phyloP scores from a whole-genome alignment of 148 eudicot genomes.

The Heliamphora exappendiculata region DNA sequence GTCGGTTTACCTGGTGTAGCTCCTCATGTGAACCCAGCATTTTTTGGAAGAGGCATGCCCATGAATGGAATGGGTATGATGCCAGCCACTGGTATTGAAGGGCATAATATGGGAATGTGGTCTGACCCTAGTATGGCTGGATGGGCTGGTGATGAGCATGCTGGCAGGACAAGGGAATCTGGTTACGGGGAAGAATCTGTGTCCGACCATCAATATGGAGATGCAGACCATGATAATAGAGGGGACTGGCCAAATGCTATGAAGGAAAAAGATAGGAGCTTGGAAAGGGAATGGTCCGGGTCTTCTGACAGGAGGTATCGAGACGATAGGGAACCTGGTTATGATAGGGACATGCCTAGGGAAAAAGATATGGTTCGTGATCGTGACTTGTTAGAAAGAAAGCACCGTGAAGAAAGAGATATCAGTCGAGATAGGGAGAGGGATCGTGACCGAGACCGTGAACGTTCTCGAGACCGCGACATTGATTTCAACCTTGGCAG shows the following conservation, averaged over 20 bases:
- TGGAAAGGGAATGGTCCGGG: conserved; percentile 80
- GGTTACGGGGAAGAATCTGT: conserved; percentile 80
- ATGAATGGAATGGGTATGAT: conserved; percentile 61
- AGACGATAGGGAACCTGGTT: conserved; percentile 71
- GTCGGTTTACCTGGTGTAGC: conserved; percentile 82
- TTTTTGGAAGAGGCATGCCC: conserved; percentile 80
- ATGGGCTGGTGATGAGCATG: conserved; percentile 82
- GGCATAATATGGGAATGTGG: conserved; percentile 90
- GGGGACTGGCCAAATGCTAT: conserved; percentile 43
- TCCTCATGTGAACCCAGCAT: conserved; percentile 90
- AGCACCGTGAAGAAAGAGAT: conserved; percentile 60
- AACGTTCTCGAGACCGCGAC: conserved; percentile 34
- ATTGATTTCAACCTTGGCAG: conserved; percentile 19
- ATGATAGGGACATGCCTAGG: conserved; percentile 56
- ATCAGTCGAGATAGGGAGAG: conserved; percentile 49
- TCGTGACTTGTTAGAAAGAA: conserved; percentile 51
- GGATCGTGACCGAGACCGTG: conserved; percentile 45
- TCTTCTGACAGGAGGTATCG: conserved; percentile 66
- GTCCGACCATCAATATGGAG: conserved; percentile 77
- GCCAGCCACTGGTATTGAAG: conserved; percentile 67
- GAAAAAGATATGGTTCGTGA: conserved; percentile 52
- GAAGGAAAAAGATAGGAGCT: conserved; percentile 61
- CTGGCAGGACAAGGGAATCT: conserved; percentile 66
- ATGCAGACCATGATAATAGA: conserved; percentile 62
- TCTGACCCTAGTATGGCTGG: conserved; percentile 70